Conservation (phyloP, 306 rosid genomes). For the Canavalia ensiformis region DNA sequence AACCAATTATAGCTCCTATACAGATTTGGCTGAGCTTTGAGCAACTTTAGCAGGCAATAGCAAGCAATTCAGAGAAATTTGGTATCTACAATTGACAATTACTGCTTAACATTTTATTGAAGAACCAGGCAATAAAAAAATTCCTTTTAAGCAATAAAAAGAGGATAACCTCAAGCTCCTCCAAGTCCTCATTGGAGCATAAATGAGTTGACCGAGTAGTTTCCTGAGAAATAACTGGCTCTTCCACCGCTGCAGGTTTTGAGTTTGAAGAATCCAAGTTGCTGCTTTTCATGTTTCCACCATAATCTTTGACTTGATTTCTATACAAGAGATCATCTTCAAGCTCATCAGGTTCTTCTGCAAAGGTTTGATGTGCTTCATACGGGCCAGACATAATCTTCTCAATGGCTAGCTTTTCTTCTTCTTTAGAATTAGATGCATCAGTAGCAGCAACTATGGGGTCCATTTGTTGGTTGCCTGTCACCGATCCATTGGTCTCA, state of each 20-base stretch:
- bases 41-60: conserved; percentile 22
- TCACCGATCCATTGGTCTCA: conserved; percentile 54
- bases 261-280: conserved; percentile 53
- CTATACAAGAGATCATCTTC: conserved; percentile 62
- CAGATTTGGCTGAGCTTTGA: not conserved
- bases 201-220: conserved; percentile 49
- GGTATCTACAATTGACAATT: conserved; percentile 4
- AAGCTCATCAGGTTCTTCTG: conserved; percentile 82
- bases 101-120: conserved; percentile 5
- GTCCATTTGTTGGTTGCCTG: conserved; percentile 45
- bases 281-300: conserved; percentile 44
- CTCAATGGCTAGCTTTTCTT: conserved; percentile 76
- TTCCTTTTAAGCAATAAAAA: conserved; percentile 41
- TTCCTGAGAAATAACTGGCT: conserved; percentile 52
- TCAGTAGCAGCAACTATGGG: conserved; percentile 44
- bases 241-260: conserved; percentile 48
- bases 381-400: conserved; percentile 73
- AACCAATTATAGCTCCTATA: conserved; percentile 8
- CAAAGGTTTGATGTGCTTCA: conserved; percentile 59
- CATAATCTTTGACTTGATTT: conserved; percentile 62
- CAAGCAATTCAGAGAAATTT: conserved; percentile 37
- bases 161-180: conserved; percentile 89
- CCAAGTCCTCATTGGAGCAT: conserved; percentile 62
- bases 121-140: conserved; percentile 12
- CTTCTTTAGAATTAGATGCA: conserved; percentile 66